Conservation (phyloP, 1,284 basidiomycete species). For the Cutaneotrichosporon sp. region DNA sequence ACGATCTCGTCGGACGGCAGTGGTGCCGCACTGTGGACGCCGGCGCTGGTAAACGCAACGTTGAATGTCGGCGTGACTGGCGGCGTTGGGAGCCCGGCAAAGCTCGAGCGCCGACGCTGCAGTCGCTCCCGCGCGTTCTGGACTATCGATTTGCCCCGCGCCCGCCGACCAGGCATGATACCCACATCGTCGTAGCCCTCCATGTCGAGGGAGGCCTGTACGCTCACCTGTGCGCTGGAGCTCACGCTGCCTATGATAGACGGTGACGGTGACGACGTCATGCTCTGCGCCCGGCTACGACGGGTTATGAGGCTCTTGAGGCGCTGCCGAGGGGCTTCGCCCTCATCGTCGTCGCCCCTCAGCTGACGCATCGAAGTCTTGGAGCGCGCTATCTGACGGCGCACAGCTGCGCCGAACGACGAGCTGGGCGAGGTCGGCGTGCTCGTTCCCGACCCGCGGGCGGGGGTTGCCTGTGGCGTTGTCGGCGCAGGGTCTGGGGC, state of each 20-base stretch:
- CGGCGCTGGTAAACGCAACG: conserved; percentile 21
- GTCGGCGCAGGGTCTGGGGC: neutral
- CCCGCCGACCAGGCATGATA: neutral
- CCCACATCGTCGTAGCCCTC: conserved; percentile 7
- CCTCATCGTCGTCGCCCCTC: conserved; percentile 4
- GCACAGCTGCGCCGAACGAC: conserved; percentile 12
- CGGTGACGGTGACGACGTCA: neutral
- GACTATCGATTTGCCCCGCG: conserved; percentile 5
- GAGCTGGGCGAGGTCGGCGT: neutral
- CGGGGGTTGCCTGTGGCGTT: neutral
- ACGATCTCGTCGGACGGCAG: conserved; percentile 22
- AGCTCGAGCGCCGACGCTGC: conserved; percentile 6
- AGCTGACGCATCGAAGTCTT: conserved; percentile 10
- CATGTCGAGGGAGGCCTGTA: neutral
- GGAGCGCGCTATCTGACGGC: conserved; percentile 18
- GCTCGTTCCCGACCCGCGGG: neutral
- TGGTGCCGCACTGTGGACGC: conserved; percentile 17
- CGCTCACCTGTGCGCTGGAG: conserved; percentile 9
- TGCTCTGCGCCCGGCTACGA: conserved; percentile 12
- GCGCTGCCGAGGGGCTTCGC: conserved; percentile 3
- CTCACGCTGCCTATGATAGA: neutral
- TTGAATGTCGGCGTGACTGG: conserved; percentile 13
- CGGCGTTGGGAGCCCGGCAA: neutral
- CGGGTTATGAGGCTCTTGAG: conserved; percentile 9
- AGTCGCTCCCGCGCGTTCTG: conserved; percentile 9